Evolutionary conservation across 352 stramenopile genomes (phyloP).

Genomic region (Phytophthora multivora): DNA sequence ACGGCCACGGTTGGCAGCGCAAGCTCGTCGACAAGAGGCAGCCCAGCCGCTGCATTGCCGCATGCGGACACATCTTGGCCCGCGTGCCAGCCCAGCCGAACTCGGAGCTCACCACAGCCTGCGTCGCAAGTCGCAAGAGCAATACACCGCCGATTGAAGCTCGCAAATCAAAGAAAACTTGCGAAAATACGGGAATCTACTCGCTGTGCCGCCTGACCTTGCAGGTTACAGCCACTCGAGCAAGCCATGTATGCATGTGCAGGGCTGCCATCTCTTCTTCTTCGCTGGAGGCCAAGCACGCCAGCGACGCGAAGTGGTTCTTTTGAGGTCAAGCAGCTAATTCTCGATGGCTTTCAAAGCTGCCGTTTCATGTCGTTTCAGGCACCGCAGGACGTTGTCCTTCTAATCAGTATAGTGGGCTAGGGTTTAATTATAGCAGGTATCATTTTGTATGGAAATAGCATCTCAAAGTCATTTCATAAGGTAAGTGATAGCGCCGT

Average conservation of each 20-base stretch:
- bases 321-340: slow-evolving; percentile 1
- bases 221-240: not conserved
- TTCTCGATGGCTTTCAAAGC: slow-evolving; percentile 1
- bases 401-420: not conserved
- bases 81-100: slow-evolving; percentile 1
- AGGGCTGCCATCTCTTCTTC: not conserved
- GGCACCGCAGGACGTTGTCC: not conserved
- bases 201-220: not conserved
- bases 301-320: slow-evolving; percentile 7
- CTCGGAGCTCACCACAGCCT: slow-evolving; percentile 8
- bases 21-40: not conserved
- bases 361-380: slow-evolving; percentile 11
- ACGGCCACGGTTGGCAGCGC: not conserved
- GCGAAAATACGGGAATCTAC: slow-evolving; percentile 1
- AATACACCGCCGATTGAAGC: slow-evolving; percentile 23
- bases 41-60: not conserved
- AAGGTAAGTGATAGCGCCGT: not conserved
- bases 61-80: slow-evolving; percentile 21
- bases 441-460: not conserved
- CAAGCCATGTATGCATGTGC: not conserved
- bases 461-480: not conserved
- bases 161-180: slow-evolving; percentile 22
- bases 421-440: slow-evolving; percentile 19
- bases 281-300: not conserved
- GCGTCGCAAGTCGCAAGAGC: slow-evolving; percentile 19